A percentile compares a stretch with the other conserved stretches of the same genome.
Conservation (phyloP, 169 alveolate species). For the Cryptosporidium ryanae region DNA sequence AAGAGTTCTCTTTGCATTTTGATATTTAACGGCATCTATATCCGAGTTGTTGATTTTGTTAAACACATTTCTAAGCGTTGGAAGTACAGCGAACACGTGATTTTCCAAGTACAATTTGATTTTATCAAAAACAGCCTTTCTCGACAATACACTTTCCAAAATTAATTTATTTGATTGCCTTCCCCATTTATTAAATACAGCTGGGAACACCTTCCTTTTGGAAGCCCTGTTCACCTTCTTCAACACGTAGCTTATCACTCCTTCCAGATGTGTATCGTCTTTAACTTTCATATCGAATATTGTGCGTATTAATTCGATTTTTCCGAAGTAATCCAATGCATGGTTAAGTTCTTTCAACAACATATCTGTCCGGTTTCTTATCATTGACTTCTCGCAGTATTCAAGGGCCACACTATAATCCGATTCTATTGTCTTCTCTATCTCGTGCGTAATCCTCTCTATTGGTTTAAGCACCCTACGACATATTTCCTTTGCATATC, state of each 20-base stretch:
- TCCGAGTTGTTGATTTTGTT: background rate
- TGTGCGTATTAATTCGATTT: background rate
- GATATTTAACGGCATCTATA: background rate
- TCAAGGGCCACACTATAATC: slow-evolving; percentile 4
- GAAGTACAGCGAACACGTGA: slow-evolving; percentile 11
- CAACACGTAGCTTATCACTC: background rate
- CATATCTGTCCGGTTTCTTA: background rate
- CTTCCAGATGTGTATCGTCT: slow-evolving; percentile 16
- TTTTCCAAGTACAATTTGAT: slow-evolving; percentile 12
- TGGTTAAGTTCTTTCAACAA: background rate
- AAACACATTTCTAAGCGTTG: slow-evolving; percentile 14
- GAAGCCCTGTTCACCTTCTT: slow-evolving; percentile 21
- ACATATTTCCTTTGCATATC: slow-evolving; percentile 23
- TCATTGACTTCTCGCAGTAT: slow-evolving; percentile 15
- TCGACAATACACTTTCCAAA: background rate
- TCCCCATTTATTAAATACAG: slow-evolving; percentile 28
- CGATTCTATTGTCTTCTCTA: background rate
- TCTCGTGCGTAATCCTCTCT: slow-evolving; percentile 2
- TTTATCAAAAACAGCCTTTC: slow-evolving; percentile 14
- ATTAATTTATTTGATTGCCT: background rate
- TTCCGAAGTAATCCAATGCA: background rate
- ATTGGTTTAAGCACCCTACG: background rate
- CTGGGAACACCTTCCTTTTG: background rate
- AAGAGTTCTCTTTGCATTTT: slow-evolving; percentile 6
- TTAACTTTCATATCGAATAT: background rate